Base-by-base conservation (phyloP, 1,284 basidiomycete genomes). In the Trametes versicolor region DNA sequence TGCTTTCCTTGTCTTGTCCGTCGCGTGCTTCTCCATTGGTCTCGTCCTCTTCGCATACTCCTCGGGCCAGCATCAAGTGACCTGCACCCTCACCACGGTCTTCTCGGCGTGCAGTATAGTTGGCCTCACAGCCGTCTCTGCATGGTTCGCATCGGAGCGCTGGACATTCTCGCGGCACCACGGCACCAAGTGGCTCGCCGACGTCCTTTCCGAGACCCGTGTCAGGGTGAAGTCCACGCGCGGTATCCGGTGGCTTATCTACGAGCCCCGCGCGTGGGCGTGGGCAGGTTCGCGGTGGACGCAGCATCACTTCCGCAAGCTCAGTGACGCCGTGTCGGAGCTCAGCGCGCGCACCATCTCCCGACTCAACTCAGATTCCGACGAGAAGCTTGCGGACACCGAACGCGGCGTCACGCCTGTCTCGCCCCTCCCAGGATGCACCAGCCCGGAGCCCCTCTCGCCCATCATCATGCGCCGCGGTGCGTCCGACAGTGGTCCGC, bases 71-170 rank as follows among this genome's bases (percentile, higher is more conserved):
- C 79, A 85, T 54, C 69, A 63, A 21, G 77, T 89, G 50, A 91
- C 90, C 1, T 88, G 85, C n/a, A 87, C 85, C 0, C 81, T 92
- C 58, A 92, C 92, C 2, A 90, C 91, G 5, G 85, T 91, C 36
- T 86, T 93, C 70, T 93, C 91, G 19, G 83, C 83, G 17, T 87
- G 90, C 71, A 92, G 91, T 27, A 90, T 89, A 25, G 89, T 92
- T 69, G 92, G 92, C 56, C 84, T 93, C 21, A 80, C 83, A 21
- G 91, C 90, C 9, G 91, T 93, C 10, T 92, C 91, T 2, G 80
- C 86, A 1, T 93, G 92, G 92, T 92, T 94, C 73, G 86, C 86
- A 7, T 90, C 87, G 7, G 91, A 93, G 75, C 85, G 90, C 25
- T 91, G 86, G 85, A 85, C 88, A 59, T 93, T 89, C 74, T 80